These are phyloP conservation scores for Candida andamanensis DNA, from an alignment of 805 yeast genomes.

Conservation along the genomic window DNA sequence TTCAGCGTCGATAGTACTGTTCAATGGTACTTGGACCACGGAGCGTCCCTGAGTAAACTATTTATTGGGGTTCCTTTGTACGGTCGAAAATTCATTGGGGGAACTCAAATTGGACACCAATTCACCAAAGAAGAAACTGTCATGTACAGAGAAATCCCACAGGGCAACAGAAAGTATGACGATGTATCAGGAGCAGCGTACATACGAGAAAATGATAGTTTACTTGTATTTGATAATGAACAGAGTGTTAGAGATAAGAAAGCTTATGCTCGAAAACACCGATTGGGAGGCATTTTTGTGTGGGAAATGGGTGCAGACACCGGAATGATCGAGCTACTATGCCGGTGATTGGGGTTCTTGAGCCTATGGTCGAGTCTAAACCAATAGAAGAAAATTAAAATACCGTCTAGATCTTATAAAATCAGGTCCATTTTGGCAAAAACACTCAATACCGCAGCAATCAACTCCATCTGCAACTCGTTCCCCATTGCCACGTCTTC, in stretches of 20 bases:
- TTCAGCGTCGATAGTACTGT: constrained; percentile 49
- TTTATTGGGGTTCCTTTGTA: constrained; percentile 85
- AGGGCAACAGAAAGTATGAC: constrained; percentile 42
- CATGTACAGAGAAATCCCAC: constrained; percentile 54
- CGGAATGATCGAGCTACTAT: no score
- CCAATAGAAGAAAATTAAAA: not conserved
- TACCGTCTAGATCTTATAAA: constrained; percentile 36
- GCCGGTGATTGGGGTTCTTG: constrained; percentile 9
- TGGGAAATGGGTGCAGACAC: constrained; percentile 92
- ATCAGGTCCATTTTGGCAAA: constrained; percentile 91
- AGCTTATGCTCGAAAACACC: constrained; percentile 40
- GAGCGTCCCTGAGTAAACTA: constrained; percentile 48
- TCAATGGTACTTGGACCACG: constrained; percentile 32
- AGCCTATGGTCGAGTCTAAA: not conserved
- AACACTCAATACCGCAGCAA: constrained; percentile 88
- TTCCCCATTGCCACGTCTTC: constrained; percentile 47
- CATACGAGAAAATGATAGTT: constrained; percentile 24
- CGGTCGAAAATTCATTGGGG: constrained; percentile 43
- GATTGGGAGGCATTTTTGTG: constrained; percentile 84
- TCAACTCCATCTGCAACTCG: constrained; percentile 75
- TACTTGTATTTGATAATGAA: constrained; percentile 65
- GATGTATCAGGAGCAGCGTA: constrained; percentile 44
- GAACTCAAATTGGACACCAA: constrained; percentile 28
- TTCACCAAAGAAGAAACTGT: constrained; percentile 42
- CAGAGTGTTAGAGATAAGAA: constrained; percentile 55